These are phyloP conservation scores for Melanomma pulvis-pyrius DNA, from an alignment of 495 filamentous ascomycete genomes.

Conservation along the genomic window DNA sequence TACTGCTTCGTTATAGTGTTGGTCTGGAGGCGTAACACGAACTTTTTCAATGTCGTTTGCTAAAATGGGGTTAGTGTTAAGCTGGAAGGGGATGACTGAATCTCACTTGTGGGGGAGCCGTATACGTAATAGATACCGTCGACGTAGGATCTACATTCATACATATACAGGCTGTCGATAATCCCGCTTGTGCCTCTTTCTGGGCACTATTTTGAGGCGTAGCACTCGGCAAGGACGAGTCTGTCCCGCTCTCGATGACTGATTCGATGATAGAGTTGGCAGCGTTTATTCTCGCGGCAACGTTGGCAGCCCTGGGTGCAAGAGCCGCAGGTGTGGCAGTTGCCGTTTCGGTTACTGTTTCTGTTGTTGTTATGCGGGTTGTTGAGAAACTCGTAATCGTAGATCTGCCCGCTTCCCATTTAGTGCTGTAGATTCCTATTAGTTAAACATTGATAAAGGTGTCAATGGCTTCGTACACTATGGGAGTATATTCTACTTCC, in stretches of 20 bases:
- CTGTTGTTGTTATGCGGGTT: not conserved
- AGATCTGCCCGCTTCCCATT: not conserved
- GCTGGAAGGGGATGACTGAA: not conserved
- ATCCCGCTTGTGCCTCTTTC: not conserved
- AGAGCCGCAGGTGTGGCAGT: not conserved
- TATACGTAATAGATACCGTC: conserved; percentile 9
- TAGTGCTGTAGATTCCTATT: not conserved
- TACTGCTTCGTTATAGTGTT: not conserved
- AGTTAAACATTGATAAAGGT: not conserved
- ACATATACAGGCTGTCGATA: conserved; percentile 17
- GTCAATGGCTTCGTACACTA: conserved; percentile 27
- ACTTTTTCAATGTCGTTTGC: not conserved
- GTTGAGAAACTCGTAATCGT: conserved; percentile 2
- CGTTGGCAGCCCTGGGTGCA: not conserved
- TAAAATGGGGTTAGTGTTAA: not conserved
- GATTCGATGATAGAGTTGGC: conserved; percentile 3
- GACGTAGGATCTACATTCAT: conserved; percentile 5
- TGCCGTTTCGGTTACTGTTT: conserved; percentile 6
- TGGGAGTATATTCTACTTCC: conserved; percentile 33
- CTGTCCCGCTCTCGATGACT: conserved; percentile 8
- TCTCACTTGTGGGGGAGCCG: conserved; percentile 12
- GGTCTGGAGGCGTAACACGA: not conserved
- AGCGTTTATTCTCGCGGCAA: conserved; percentile 1
- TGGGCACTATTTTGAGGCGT: not conserved
- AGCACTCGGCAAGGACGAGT: not conserved